Evolutionary conservation across 176 grass and related monocot genomes (phyloP), one percentile per base, ranked within the genome.

Genomic region (Raddia distichophylla): DNA sequence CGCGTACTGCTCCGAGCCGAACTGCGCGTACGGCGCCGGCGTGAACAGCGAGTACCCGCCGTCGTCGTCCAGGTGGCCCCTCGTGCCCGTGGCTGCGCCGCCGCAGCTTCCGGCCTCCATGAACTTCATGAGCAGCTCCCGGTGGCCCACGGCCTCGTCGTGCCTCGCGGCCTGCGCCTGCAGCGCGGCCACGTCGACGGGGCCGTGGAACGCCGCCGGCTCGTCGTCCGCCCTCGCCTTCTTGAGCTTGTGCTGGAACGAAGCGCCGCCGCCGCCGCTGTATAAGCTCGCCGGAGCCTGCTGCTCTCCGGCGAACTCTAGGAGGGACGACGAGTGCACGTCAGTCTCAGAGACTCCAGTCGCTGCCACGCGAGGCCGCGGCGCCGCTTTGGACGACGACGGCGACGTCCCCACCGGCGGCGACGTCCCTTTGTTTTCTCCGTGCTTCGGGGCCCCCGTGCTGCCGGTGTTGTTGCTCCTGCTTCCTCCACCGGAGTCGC

Each of bases 101-200:
- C 85, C 76, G 45, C 81, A 75, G 20, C 69, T 14, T 7, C 64
- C 35, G 7, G 69, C 69, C 60, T 93, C 91, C 84, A 91, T 89
- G 68, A 97, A 87, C 76, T 91, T 93, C 91, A 97, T 93, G 48
- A 97, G 70, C 11, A 97, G 82, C 86, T 93, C 91, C 19, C 87
- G 74, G 79, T 97, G 88, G 84, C 85, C 89, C 74, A 84, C 45
- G 45, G 47, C 79, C 69, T 88, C 84, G 64, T 86, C 83, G 59
- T 84, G 76, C 67, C 84, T 45, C 48, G 68, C 75, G 17, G 78
- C 83, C 75, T 78, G 67, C 67, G 75, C 75, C 74, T 79, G 76
- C 67, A 86, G 84, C 58, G 67, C 12, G 2, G 76, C 68, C 59
- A 86, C 71, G 68, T 77, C 54, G 37, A 54, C 14, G 57, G 61